Evolutionary conservation across 371 early-diverging fungal species (phyloP), one percentile per base, ranked within the genome.

Genomic region (Synchytrium microbalum): DNA sequence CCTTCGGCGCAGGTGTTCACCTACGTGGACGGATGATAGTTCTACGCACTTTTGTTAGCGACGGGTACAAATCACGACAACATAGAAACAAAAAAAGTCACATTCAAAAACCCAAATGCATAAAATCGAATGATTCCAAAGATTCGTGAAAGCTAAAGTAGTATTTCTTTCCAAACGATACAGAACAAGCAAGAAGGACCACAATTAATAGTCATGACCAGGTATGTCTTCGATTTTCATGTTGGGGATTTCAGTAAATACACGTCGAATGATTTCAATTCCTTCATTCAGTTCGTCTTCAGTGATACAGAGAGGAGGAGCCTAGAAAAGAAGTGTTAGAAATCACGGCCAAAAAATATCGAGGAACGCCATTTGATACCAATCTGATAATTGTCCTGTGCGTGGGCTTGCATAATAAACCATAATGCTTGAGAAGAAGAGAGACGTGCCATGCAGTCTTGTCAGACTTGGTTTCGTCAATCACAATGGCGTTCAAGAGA

Each of bases 401-500:
- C n/a, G 98, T 98, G 38, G 96, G 98, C 79, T 98, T 98, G 64
- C 96, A 95, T 60, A 98, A 83, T 52, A 98, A 73, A 31, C 97
- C 97, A 70, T 89, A 84, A 63, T 88, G 81, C 75, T 95, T 95
- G 67, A 98, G 80, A 60, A 95, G 72, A 65, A 98, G 77, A 72
- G 97, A 98, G 59, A 98, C 78, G 70, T 96, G 91, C 97, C 96
- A 96, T 14, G 97, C 97, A n/a, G 87, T 84, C 75, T 90, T 92
- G 59, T 86, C 82, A 25, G 84, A 79, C 70, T 86, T 84, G 63
- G 78, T 63, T 64, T 91, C 88, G 79, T 95, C 93, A 77, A 98
- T 92, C 54, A 93, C 93, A 66, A 98, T 88, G 33, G 97, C 98
- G 70, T 96, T 96, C 68, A 98, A 79, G 54, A 98, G 83, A 62